phyloP scores from a whole-genome alignment of 2,329 filamentous ascomycete genomes.

The Ceratocystis cacaofunesta region DNA sequence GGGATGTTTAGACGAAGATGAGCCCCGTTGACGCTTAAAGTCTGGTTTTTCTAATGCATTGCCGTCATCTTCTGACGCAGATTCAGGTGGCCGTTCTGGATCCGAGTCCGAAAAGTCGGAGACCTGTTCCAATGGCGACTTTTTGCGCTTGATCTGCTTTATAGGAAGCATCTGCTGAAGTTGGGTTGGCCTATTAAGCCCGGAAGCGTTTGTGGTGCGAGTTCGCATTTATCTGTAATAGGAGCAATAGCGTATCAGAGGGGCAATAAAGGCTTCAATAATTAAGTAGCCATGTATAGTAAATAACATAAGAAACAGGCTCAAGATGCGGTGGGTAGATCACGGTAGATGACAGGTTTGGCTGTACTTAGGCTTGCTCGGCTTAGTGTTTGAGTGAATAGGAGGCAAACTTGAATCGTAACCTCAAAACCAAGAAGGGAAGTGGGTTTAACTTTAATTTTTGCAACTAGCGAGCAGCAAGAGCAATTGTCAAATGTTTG shows the following conservation, averaged over 20 bases:
- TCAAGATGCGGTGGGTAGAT: too few species aligned
- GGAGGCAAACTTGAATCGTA: neutral
- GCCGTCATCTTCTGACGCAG: neutral
- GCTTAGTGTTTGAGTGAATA: neutral
- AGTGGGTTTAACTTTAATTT: neutral
- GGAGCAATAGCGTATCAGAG: neutral
- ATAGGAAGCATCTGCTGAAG: neutral
- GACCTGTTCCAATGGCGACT: neutral
- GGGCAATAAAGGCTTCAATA: neutral
- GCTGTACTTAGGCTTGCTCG: too few species aligned
- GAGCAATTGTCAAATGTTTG: neutral
- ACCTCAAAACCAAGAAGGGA: neutral
- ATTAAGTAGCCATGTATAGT: neutral
- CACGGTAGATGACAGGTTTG: too few species aligned
- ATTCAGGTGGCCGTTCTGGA: neutral
- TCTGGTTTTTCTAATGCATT: neutral
- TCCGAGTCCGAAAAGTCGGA: neutral
- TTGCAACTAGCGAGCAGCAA: neutral
- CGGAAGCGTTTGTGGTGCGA: neutral
- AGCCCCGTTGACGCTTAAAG: neutral
- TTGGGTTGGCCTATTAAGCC: neutral
- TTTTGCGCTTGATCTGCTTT: slow-evolving; percentile 1
- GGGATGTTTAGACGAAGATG: neutral
- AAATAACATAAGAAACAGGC: neutral
- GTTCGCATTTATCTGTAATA: neutral